Conservation (phyloP, 2,329 filamentous ascomycete genomes). For the Fonsecaea pugnacius region DNA sequence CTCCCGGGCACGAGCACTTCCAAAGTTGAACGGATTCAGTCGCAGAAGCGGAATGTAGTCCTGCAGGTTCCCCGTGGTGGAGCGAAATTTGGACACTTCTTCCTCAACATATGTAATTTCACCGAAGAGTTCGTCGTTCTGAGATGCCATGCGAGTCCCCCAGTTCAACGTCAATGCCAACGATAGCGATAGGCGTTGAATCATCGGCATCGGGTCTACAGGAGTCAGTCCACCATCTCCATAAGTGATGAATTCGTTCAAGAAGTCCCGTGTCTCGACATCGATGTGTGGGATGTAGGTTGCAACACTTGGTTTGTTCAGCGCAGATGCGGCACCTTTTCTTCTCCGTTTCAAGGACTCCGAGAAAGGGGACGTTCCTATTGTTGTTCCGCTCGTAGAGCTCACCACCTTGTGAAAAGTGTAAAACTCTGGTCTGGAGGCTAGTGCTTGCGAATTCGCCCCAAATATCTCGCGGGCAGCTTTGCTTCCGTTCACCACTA, state of each 20-base stretch:
- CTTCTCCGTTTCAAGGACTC: conserved; percentile 67
- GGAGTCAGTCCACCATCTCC: conserved; percentile 59
- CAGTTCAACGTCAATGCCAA: conserved; percentile 68
- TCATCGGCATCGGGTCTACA: conserved; percentile 70
- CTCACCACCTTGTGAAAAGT: conserved; percentile 61
- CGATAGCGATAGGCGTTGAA: conserved; percentile 67
- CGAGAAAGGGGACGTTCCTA: conserved; percentile 69
- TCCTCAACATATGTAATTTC: conserved; percentile 69
- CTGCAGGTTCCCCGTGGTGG: conserved; percentile 64
- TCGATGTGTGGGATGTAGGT: conserved; percentile 67
- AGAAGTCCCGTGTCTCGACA: conserved; percentile 65
- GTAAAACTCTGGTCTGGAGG: conserved; percentile 62
- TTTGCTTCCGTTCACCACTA: conserved; percentile 61
- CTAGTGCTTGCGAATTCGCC: conserved; percentile 59
- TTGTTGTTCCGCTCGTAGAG: conserved; percentile 66
- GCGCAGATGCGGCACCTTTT: conserved; percentile 67
- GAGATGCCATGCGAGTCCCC: conserved; percentile 64
- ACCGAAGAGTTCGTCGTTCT: conserved; percentile 64
- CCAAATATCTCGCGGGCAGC: conserved; percentile 58
- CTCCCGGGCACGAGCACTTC: conserved; percentile 62
- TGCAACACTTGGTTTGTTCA: conserved; percentile 67
- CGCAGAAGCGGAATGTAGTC: conserved; percentile 65
- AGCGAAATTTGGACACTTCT: conserved; percentile 63
- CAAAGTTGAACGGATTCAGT: conserved; percentile 65
- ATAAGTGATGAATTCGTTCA: conserved; percentile 64